Evolutionary conservation across 306 rosid species (phyloP), one percentile per base, ranked within the genome.

Genomic region (Echinosophora koreensis): DNA sequence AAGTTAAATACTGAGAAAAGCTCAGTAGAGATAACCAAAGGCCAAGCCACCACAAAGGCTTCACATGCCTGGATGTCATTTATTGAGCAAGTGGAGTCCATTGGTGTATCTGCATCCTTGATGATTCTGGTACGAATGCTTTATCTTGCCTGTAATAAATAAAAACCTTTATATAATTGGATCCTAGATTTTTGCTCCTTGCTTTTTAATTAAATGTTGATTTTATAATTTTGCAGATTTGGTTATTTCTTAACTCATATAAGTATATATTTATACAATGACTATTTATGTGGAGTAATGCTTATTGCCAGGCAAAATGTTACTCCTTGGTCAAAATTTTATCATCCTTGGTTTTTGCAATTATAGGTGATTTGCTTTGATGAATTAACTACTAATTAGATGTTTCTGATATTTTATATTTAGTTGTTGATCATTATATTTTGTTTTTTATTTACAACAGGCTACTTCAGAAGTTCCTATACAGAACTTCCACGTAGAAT

Each of bases 61-160:
- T 95, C 98, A 71, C 78, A 77, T 71, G 89, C 93, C 54, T 95
- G 98, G 98, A 88, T 83, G 87, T 82, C 92, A 34, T 95, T 95
- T 82, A 84, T 89, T 64, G 97, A 95, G 83, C 97, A 89, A 72
- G 96, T 92, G 83, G 97, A 92, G 82, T 88, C 95, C 76, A 72
- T 90, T 32, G 81, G 93, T 73, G 86, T 83, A 70, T 88, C 92
- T 47, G 75, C 91, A 59, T 90, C 99, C 75, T 80, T 92, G 85
- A 90, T 87, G 88, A 87, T 92, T 80, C 77, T 90, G 98, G 98
- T 92, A 92, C 13, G 81, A 49, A 34, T 73, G 17, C 52, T 75
- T 62, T 77, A 81, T 65, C 63, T 68, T 74, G 69, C 78, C 75
- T 52, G 15, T 68, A 42, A 52, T 38, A 11, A 17, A 69, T 54